These are phyloP conservation scores for Rutstroemia sp. DNA, from an alignment of 2,329 filamentous ascomycete species.

Conservation along the genomic window DNA sequence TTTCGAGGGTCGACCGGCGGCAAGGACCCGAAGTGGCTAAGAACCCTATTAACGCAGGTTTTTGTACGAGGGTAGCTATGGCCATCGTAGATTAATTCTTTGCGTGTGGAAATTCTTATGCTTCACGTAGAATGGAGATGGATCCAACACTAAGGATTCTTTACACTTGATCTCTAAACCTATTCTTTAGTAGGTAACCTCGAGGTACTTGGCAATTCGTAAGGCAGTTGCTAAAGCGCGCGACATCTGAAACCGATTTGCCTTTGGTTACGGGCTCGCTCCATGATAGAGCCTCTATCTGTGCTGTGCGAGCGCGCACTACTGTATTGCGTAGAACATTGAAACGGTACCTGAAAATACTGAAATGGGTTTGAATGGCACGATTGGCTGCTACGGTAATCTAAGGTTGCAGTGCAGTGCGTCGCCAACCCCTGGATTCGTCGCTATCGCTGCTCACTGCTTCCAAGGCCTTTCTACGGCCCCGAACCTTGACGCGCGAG, in stretches of 20 bases:
- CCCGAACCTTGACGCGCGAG: too few relatives aligned
- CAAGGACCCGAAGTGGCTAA: neutral
- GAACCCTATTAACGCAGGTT: neutral
- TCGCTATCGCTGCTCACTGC: too few relatives aligned
- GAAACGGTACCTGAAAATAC: too few relatives aligned
- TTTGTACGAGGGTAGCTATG: neutral
- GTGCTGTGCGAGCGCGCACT: neutral
- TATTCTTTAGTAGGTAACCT: neutral
- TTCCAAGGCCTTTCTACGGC: too few relatives aligned
- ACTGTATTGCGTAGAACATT: too few relatives aligned
- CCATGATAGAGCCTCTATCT: neutral
- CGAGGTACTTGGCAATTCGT: too few relatives aligned
- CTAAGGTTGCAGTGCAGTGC: too few relatives aligned
- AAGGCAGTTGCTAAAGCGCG: neutral
- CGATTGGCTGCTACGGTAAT: too few relatives aligned
- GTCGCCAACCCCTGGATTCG: too few relatives aligned
- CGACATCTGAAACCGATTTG: conserved; percentile 8
- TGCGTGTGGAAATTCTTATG: neutral
- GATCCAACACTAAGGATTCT: too few relatives aligned
- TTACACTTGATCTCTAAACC: neutral
- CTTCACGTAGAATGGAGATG: too few relatives aligned
- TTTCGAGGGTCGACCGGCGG: neutral
- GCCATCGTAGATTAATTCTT: neutral
- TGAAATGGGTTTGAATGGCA: too few relatives aligned
- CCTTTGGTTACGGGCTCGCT: neutral